Evolutionary conservation across 305 asterid genomes (phyloP), one percentile per base, ranked within the genome.

Genomic region (Petunia hybrid): DNA sequence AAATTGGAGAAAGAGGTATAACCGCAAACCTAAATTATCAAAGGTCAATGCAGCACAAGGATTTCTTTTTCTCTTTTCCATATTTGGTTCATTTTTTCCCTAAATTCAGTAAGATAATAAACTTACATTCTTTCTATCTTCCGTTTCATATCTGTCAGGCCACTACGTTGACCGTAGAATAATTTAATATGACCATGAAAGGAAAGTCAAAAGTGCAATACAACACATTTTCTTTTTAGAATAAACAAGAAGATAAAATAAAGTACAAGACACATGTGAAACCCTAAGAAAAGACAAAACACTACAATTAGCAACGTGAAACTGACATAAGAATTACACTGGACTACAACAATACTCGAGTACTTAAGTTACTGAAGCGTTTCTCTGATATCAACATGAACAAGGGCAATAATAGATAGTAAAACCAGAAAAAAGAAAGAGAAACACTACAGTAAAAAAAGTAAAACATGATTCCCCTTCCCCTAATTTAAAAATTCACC

Each of bases 391-490:
- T 51, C 62, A 35, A 48, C 78, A 48, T 35, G 13, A 48, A 2
- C 60, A 31, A 71, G 9, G 31, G 38, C 5, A 31, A 45, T 8
- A 31, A 45, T 1, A 70, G 16, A 22, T 31, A 69, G 36, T 43
- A 68, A 16, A 8, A 16, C 41, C 9, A 42, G 10, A 39, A 6
- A 38, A 2, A 65, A 14, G 1, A 69, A 0, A 9, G 77, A 69
- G 76, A 68, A 68, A 68, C 40, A 43, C 76, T 16, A 68, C 56
- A 68, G 76, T 43, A 42, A 22, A 43, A 69, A 8, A 43, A 69
- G 76, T 43, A 22, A 69, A 69, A 43, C 16, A 22, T 22, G 31
- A 0, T 16, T 10, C 35, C 7, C 55, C 57, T 40, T 8, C 35
- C 63, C 53, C 3, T 53, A 42, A 69, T 22, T 8, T 16, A 8